Base-by-base conservation (phyloP, 805 yeast species). In the Saccharomycopsis sp. region DNA sequence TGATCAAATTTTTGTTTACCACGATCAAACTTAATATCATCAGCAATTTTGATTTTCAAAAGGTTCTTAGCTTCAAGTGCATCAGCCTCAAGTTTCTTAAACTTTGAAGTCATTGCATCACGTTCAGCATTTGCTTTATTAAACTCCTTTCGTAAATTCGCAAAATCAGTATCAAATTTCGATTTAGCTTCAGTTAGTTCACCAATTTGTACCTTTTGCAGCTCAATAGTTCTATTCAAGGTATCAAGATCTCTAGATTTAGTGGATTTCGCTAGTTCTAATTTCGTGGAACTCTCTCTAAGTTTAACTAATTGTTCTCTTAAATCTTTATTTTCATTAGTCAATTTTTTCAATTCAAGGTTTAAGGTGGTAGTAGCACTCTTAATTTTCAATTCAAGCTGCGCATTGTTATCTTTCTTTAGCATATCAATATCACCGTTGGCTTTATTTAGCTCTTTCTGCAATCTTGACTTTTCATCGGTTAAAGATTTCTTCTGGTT, bases 1-100 rank as follows among this genome's bases (percentile, higher is more conserved):
- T 60, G 62, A 33, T 68, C 72, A 51, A 66, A 63, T 38, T 61
- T 59, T 47, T 65, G 72, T 48, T 66, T 71, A 4, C 75, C 79
- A 34, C 68, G 62, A 13, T 62, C 67, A 48, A 70, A 69, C 27
- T 62, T 62, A 28, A 66, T 60, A 45, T 68, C 74, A 43, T 67
- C 73, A n/a, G 60, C 56, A 26, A 65, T 64, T 45, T 64, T 68
- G 31, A 63, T 63, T 40, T 71, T 71, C 29, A 71, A 55, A 6
- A 72, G 52, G 3, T 62, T 61, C 36, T 63, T 65, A 5, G 73
- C 66, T 50, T 70, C 70, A 36, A 54, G 57, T 4, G 71, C 68
- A 38, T 73, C 75, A 32, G 67, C 69, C 49, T 75, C 72, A 20
- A 77, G 57, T 39, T 64, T 65, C 24, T 32, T 41, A 26, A 53